Evolutionary conservation across 2,329 filamentous ascomycete genomes (phyloP).

Genomic region (Fusarium praegraminearum): DNA sequence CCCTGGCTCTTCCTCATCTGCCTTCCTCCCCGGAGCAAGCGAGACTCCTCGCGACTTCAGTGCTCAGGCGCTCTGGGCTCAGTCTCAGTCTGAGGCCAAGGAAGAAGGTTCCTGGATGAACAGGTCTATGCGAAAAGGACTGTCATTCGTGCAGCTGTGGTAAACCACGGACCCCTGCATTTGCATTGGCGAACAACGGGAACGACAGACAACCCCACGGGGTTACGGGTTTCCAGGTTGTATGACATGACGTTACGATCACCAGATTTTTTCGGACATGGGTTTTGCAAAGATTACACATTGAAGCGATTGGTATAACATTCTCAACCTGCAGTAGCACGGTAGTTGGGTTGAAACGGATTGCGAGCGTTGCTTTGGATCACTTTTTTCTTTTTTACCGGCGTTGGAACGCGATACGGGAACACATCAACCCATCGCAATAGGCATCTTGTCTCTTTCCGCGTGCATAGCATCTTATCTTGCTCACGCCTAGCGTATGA

Average conservation of each 20-base stretch:
- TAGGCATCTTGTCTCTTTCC: slow-evolving; percentile 12
- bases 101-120: slow-evolving; percentile 44
- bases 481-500: slow-evolving; percentile 27
- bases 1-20: slow-evolving; percentile 40
- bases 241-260: slow-evolving; percentile 35
- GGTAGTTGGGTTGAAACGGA: slow-evolving; percentile 7
- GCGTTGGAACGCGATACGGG: slow-evolving; percentile 22
- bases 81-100: slow-evolving; percentile 24
- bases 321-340: slow-evolving; percentile 4
- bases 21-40: slow-evolving; percentile 41
- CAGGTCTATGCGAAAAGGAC: slow-evolving; percentile 42
- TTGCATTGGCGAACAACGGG: not conserved
- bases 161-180: slow-evolving; percentile 25
- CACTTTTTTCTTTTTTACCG: slow-evolving; percentile 16
- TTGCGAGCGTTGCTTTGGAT: slow-evolving; percentile 18
- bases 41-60: slow-evolving; percentile 47
- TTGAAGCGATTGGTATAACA: slow-evolving; percentile 22
- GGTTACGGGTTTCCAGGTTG: slow-evolving; percentile 9
- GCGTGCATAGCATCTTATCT: slow-evolving; percentile 16
- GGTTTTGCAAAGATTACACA: slow-evolving; percentile 21
- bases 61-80: slow-evolving; percentile 44
- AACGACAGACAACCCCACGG: slow-evolving; percentile 14
- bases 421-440: slow-evolving; percentile 1
- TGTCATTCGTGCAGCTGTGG: slow-evolving; percentile 43
- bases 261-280: slow-evolving; percentile 31